These are phyloP conservation scores for Cladobotryum protrusum DNA, from an alignment of 2,329 filamentous ascomycete species.

Conservation along the genomic window DNA sequence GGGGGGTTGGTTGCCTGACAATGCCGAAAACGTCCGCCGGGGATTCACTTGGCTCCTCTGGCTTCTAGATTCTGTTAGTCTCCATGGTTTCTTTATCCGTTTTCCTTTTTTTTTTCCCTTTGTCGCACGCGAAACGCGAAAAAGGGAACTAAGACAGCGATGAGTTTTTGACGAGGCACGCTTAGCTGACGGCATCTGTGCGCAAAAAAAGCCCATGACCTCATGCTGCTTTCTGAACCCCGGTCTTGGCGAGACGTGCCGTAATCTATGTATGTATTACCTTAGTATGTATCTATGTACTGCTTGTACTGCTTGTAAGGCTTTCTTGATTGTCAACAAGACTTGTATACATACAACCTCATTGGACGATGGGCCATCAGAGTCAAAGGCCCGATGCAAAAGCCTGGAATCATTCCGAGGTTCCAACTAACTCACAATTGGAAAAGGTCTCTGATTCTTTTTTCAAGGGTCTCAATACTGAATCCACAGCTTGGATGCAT, in stretches of 20 bases:
- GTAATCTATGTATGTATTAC: not conserved
- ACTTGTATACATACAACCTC: not conserved
- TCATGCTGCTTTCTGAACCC: conserved; percentile 9
- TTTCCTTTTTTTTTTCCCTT: too few species aligned
- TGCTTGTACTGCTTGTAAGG: not conserved
- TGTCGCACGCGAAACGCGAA: not conserved
- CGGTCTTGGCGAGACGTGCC: conserved; percentile 8
- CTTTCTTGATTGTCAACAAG: not conserved
- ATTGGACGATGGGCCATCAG: not conserved
- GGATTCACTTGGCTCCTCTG: not conserved
- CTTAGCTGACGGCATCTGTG: not conserved
- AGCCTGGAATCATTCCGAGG: too few species aligned
- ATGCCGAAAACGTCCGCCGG: not conserved
- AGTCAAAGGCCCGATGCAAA: too few species aligned
- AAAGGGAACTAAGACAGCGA: not conserved
- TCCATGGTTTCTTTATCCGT: not conserved
- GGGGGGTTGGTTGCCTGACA: not conserved
- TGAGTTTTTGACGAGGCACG: too few species aligned
- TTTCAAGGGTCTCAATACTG: too few species aligned
- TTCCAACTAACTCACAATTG: too few species aligned
- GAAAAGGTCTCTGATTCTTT: too few species aligned
- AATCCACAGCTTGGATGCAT: too few species aligned
- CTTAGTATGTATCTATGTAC: too few species aligned
- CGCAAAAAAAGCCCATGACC: conserved; percentile 10
- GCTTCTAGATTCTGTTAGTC: not conserved